phyloP scores from a whole-genome alignment of 805 yeast species.

The Nakazawaea populi region DNA sequence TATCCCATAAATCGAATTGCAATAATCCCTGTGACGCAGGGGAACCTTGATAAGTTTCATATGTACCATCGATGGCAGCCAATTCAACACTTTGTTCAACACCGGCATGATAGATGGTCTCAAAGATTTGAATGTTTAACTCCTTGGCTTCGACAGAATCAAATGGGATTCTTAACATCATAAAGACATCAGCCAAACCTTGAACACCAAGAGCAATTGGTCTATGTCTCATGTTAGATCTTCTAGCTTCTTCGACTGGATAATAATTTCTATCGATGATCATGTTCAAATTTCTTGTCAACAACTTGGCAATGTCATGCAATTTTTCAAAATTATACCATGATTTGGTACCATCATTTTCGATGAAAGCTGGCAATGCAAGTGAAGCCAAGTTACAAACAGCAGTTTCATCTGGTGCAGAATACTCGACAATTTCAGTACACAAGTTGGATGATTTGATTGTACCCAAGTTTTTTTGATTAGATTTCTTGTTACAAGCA shows the following conservation, averaged over 20 bases:
- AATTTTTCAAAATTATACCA: constrained; percentile 67
- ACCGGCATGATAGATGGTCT: constrained; percentile 93
- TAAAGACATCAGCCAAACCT: constrained; percentile 88
- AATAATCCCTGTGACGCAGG: constrained; percentile 84
- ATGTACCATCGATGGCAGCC: constrained; percentile 64
- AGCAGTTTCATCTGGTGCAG: constrained; percentile 88
- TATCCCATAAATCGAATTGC: constrained; percentile 86
- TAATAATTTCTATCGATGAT: constrained; percentile 82
- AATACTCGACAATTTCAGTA: constrained; percentile 90
- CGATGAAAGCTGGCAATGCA: constrained; percentile 77
- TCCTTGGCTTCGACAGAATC: constrained; percentile 74
- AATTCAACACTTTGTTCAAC: constrained; percentile 82
- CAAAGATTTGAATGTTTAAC: constrained; percentile 82
- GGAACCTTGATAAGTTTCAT: constrained; percentile 72
- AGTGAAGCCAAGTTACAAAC: constrained; percentile 93
- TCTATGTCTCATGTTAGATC: constrained; percentile 76
- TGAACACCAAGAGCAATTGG: constrained; percentile 99
- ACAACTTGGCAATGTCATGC: constrained; percentile 72
- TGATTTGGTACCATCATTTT: constrained; percentile 36
- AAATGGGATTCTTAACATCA: constrained; percentile 76
- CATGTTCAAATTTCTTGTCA: constrained; percentile 72
- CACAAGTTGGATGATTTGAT: constrained; percentile 93
- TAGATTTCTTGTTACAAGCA: constrained; percentile 79
- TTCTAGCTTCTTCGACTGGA: constrained; percentile 73
- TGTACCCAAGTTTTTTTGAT: constrained; percentile 87